A percentile compares a stretch with the other conserved stretches of the same genome.
Evolutionary conservation across 1,284 basidiomycete species (phyloP).

Genomic region (Microbotryomycetes sp.): DNA sequence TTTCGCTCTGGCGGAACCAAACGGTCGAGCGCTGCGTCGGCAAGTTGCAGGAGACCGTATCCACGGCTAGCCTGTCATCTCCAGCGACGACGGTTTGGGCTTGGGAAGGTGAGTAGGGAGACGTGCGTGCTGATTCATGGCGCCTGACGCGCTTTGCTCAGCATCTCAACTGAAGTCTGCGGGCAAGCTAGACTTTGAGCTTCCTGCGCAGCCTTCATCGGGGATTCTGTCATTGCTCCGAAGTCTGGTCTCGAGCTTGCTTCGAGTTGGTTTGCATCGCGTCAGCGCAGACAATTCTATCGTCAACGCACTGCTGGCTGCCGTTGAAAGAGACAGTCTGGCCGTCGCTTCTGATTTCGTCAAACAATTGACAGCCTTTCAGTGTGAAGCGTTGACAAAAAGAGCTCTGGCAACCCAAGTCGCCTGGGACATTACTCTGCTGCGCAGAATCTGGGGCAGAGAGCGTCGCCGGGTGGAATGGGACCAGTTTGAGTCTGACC

Average conservation of each 20-base stretch:
- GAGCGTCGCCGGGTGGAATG: background rate
- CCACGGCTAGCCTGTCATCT: background rate
- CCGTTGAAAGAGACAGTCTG: background rate
- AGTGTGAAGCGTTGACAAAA: background rate
- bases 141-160: background rate
- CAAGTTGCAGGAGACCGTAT: conserved; percentile 6
- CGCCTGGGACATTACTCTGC: conserved; percentile 15
- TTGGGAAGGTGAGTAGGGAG: conserved; percentile 7
- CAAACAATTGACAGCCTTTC: no score
- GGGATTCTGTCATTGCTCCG: conserved; percentile 8
- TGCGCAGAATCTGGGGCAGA: background rate
- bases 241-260: conserved; percentile 3
- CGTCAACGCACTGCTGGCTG: conserved; percentile 1
- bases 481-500: background rate
- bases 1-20: conserved; percentile 7
- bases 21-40: conserved; percentile 4
- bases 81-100: background rate
- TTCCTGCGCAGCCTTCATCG: conserved; percentile 12
- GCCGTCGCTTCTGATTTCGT: conserved; percentile 1
- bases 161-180: background rate
- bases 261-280: conserved; percentile 8
- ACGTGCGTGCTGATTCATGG: background rate
- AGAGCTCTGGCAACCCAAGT: conserved; percentile 6
- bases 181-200: no score
- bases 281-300: conserved; percentile 1